Conservation (phyloP, 1,284 basidiomycete genomes). For the Gomphus bonarii region DNA sequence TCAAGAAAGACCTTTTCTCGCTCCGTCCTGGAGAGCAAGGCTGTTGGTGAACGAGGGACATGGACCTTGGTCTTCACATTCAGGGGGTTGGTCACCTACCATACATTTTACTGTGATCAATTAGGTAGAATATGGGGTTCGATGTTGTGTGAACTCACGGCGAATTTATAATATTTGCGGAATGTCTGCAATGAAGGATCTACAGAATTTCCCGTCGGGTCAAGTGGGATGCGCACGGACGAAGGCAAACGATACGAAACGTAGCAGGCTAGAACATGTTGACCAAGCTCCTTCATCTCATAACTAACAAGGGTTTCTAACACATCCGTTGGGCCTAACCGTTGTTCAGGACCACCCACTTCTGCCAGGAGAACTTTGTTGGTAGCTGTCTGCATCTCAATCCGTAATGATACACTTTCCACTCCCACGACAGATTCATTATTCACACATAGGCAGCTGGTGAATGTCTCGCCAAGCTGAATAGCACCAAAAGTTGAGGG, state of each 20-base stretch:
- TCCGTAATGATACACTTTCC: slow-evolving; percentile 44
- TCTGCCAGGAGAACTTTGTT: slow-evolving; percentile 54
- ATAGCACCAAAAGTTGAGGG: slow-evolving; percentile 72
- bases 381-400: slow-evolving; percentile 72
- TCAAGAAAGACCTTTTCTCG: slow-evolving; percentile 79
- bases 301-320: slow-evolving; percentile 59
- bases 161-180: slow-evolving; percentile 84
- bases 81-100: slow-evolving; percentile 74
- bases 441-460: slow-evolving; percentile 68
- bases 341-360: slow-evolving; percentile 40
- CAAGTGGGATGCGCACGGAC: slow-evolving; percentile 21
- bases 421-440: slow-evolving; percentile 58
- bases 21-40: slow-evolving; percentile 46
- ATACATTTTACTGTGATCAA: slow-evolving; percentile 6
- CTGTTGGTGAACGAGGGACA: slow-evolving; percentile 57
- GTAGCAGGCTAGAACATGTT: slow-evolving; percentile 70
- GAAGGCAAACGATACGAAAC: slow-evolving; percentile 53
- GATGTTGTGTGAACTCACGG: slow-evolving; percentile 37
- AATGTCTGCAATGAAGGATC: slow-evolving; percentile 61
- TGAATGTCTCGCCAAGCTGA: slow-evolving; percentile 73
- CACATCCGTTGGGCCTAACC: slow-evolving; percentile 42
- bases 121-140: not conserved
- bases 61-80: slow-evolving; percentile 89
- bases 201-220: slow-evolving; percentile 34
- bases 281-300: slow-evolving; percentile 77